Evolutionary conservation across 192 early-diverging fungal genomes (phyloP).

Genomic region (Geosiphon pyriformis): DNA sequence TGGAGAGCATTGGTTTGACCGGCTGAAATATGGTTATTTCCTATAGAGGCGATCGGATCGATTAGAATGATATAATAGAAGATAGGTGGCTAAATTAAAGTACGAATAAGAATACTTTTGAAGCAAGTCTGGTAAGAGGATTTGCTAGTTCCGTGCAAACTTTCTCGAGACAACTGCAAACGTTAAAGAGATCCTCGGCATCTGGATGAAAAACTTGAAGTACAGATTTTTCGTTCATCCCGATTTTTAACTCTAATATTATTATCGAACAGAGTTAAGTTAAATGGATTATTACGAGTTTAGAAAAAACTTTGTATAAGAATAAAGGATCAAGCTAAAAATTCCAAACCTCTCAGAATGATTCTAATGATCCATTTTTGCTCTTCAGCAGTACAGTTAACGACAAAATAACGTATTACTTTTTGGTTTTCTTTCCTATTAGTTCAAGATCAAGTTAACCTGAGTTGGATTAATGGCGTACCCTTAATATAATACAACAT

Average conservation of each 20-base stretch:
- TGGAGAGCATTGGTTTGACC: slow-evolving; percentile 66
- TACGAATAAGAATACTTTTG: neutral
- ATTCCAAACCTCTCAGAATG: slow-evolving; percentile 59
- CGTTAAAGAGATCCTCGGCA: slow-evolving; percentile 61
- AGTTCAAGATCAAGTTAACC: slow-evolving; percentile 1
- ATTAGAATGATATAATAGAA: neutral
- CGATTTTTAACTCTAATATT: slow-evolving; percentile 59
- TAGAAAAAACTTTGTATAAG: too few species aligned
- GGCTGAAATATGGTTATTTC: slow-evolving; percentile 51
- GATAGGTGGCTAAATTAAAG: neutral
- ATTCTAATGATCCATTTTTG: slow-evolving; percentile 75
- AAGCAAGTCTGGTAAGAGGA: slow-evolving; percentile 25
- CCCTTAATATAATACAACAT: neutral
- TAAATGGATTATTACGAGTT: neutral
- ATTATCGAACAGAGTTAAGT: neutral
- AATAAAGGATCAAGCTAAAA: neutral
- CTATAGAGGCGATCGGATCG: slow-evolving; percentile 28
- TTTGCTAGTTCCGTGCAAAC: slow-evolving; percentile 54
- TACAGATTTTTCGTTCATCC: slow-evolving; percentile 66
- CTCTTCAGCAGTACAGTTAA: slow-evolving; percentile 57
- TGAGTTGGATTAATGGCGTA: neutral
- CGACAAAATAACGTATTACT: slow-evolving; percentile 48
- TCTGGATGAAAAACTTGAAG: slow-evolving; percentile 64
- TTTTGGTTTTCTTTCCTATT: slow-evolving; percentile 34
- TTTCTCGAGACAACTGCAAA: slow-evolving; percentile 54